Evolutionary conservation across 495 filamentous ascomycete species (phyloP).

Genomic region (Talaromyces ruber): DNA sequence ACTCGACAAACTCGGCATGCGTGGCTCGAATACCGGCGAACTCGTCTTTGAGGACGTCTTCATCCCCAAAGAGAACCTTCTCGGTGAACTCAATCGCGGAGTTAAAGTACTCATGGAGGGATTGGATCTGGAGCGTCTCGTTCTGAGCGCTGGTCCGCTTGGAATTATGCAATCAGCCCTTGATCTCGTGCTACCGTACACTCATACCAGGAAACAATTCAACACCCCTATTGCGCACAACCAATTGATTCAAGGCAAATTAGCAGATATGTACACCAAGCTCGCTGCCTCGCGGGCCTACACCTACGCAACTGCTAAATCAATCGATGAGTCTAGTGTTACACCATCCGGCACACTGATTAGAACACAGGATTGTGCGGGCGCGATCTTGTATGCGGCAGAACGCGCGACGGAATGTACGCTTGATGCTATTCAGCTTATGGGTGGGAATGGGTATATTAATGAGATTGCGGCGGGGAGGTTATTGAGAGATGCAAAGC

Average conservation of each 20-base stretch:
- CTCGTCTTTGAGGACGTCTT: slow-evolving; percentile 89
- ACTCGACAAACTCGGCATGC: slow-evolving; percentile 97
- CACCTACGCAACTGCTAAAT: slow-evolving; percentile 66
- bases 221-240: slow-evolving; percentile 80
- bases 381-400: slow-evolving; percentile 87
- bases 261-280: slow-evolving; percentile 97
- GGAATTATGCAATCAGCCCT: slow-evolving; percentile 91
- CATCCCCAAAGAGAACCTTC: slow-evolving; percentile 71
- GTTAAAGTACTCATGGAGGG: slow-evolving; percentile 94
- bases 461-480: slow-evolving; percentile 90
- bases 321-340: slow-evolving; percentile 61
- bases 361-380: slow-evolving; percentile 87
- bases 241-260: slow-evolving; percentile 86
- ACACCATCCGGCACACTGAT: slow-evolving; percentile 36
- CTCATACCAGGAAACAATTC: slow-evolving; percentile 86
- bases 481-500: slow-evolving; percentile 73
- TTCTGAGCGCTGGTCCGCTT: slow-evolving; percentile 84
- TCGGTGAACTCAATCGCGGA: slow-evolving; percentile 72
- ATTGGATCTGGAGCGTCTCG: slow-evolving; percentile 86
- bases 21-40: slow-evolving; percentile 93
- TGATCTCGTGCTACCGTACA: slow-evolving; percentile 82
- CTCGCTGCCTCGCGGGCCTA: slow-evolving; percentile 72
- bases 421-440: slow-evolving; percentile 84
- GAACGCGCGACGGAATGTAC: slow-evolving; percentile 86
- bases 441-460: slow-evolving; percentile 93